These are phyloP conservation scores for Clarireedia paspali DNA, from an alignment of 2,329 filamentous ascomycete genomes.

Conservation along the genomic window DNA sequence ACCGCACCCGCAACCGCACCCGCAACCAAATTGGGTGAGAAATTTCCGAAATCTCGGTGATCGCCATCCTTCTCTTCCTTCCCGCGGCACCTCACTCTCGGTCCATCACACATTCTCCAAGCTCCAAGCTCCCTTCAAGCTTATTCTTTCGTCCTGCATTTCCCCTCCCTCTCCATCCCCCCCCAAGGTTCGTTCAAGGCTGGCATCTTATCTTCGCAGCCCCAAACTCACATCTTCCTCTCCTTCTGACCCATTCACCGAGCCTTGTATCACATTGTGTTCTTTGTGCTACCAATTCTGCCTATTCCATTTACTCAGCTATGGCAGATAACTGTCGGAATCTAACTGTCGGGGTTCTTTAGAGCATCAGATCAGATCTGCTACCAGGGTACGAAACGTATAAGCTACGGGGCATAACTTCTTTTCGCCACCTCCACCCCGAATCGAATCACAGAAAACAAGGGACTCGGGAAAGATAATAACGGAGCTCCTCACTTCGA, in stretches of 20 bases:
- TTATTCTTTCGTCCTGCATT: neutral
- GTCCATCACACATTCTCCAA: conserved; percentile 4
- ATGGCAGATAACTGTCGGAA: neutral
- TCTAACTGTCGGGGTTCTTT: neutral
- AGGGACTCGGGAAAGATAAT: too few species aligned
- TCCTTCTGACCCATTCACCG: neutral
- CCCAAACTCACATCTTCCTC: too few species aligned
- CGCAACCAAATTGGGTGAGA: neutral
- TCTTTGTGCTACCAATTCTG: conserved; percentile 3
- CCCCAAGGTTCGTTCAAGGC: neutral
- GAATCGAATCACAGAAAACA: too few species aligned
- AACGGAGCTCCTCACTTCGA: too few species aligned
- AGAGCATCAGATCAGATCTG: too few species aligned
- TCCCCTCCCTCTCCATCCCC: too few species aligned
- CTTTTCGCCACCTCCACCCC: too few species aligned
- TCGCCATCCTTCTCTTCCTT: neutral
- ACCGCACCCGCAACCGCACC: too few species aligned
- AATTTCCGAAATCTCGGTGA: neutral
- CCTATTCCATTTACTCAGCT: neutral
- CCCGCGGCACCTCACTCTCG: too few species aligned
- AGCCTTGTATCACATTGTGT: conserved; percentile 2
- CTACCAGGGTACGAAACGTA: too few species aligned
- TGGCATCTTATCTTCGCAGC: too few species aligned
- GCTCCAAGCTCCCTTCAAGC: neutral
- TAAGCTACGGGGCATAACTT: too few species aligned